Base-by-base conservation (phyloP, 441 rosid species). In the Pelargonium myrrhifolium region DNA sequence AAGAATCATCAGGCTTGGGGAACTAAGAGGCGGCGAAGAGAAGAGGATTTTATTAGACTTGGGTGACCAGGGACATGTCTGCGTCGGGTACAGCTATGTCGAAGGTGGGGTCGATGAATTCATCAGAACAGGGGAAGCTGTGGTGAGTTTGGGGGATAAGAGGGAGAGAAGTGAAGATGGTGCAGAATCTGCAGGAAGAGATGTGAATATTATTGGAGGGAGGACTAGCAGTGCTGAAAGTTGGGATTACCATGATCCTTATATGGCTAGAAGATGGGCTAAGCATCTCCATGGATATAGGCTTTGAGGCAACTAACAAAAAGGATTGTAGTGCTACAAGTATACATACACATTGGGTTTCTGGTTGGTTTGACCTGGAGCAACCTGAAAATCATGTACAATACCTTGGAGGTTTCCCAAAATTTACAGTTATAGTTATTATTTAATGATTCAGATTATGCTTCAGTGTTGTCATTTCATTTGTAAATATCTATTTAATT, bases 221-320 rank as follows among this genome's bases (percentile, higher is more conserved):
- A 83, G 88, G 69, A 80, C 71, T 39, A 89, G 93, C 69, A 81
- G 77, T 64, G 85, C 73, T 4, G 89, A 86, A 71, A 70, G 81
- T 68, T 87, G 89, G 96, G 92, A 87, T 67, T 85, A 83, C 72
- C 90, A 81, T 74, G 88, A 87, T 63, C 92, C 88, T 64, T 78
- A 76, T 78, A 84, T 91, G 93, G 96, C 92, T 37, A 85, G 92
- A 81, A 78, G 97, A 75, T 91, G 96, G 96, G 89, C 93, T 35
- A 91, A 87, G 76, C 89, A 84, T 75, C 81, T 91, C 80, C 89
- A 86, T 75, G 92, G 85, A 53, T 85, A 82, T 66, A 81, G 88
- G 80, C 75, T 84, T 66, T 81, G 77, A 82, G 60, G 68, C 60
- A 63, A 53, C 21, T 66, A 28, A 17, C 40, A 21, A 43, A 45